Evolutionary conservation across 192 early-diverging fungal genomes (phyloP).

Genomic region (Phlyctochytrium arcticum): DNA sequence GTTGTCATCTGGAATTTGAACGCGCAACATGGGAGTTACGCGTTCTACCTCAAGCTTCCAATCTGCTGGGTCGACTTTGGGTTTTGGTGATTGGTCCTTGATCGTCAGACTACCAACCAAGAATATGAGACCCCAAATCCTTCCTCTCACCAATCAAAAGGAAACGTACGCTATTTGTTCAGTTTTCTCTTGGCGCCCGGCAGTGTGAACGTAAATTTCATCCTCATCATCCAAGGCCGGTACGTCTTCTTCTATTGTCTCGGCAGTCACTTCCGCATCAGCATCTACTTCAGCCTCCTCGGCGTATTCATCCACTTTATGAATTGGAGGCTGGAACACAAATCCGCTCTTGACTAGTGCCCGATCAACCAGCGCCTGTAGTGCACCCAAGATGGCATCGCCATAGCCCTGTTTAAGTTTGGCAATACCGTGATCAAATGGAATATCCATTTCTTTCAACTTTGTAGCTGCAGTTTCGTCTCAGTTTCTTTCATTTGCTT

Average conservation of each 20-base stretch:
- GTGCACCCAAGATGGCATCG: slow-evolving; percentile 42
- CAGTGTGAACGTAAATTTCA: slow-evolving; percentile 36
- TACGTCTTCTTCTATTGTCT: slow-evolving; percentile 49
- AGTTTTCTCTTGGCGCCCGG: not conserved
- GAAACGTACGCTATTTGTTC: too few relatives aligned
- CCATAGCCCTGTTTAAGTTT: slow-evolving; percentile 57
- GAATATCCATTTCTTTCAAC: slow-evolving; percentile 47
- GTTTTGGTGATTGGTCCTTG: not conserved
- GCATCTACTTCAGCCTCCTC: slow-evolving; percentile 62
- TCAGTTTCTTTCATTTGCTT: not conserved
- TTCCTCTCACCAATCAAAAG: too few relatives aligned
- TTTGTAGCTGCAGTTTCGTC: slow-evolving; percentile 33
- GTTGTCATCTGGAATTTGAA: slow-evolving; percentile 55
- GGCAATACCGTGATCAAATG: slow-evolving; percentile 50
- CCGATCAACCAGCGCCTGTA: slow-evolving; percentile 43
- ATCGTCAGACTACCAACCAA: not conserved
- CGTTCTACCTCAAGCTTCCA: slow-evolving; percentile 60
- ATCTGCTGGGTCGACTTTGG: slow-evolving; percentile 46
- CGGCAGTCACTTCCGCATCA: slow-evolving; percentile 57
- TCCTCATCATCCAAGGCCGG: slow-evolving; percentile 45
- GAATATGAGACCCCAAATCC: too few relatives aligned
- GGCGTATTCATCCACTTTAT: slow-evolving; percentile 54
- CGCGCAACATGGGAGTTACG: slow-evolving; percentile 46
- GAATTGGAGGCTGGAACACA: slow-evolving; percentile 46
- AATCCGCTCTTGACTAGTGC: slow-evolving; percentile 37